Evolutionary conservation across 441 rosid genomes (phyloP), one percentile per base, ranked within the genome.

Genomic region (Gossypium schwendimanii): DNA sequence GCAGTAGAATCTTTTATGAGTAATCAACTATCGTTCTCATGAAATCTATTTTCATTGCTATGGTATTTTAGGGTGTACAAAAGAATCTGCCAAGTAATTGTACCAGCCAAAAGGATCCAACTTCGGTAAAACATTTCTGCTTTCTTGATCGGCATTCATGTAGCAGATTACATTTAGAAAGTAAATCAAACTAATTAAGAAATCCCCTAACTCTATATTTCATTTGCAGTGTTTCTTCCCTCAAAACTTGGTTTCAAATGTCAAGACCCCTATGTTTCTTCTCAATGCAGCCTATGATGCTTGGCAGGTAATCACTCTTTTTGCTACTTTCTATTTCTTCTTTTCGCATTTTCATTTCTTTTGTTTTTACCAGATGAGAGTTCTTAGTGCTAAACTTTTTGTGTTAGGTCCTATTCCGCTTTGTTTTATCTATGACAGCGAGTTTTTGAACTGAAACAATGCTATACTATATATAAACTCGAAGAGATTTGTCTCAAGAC

Each of bases 71-170:
- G 91, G 86, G 70, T 11, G 80, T 83, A 69, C 73, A 73, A 77
- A 85, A 85, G 82, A 84, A 76, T 75, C 85, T 89, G 63, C 89
- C 92, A 49, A 78, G 31, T 39, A 58, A 76, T 28, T 89, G 94
- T 64, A 83, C 84, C 44, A 72, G 78, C 79, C 83, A 58, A 63
- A 84, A 80, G 76, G 90, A 89, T 81, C 85, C 88, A 73, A 87
- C 89, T 70, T 88, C 87, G 74, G 91, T 89, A 86, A 31, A 71
- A 24, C 50, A 0, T 45, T 74, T 70, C 5, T 45, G n/a, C 50
- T 67, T 71, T 36, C 72, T 17, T 60, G 18, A 14, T 15, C 63
- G 26, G 60, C 72, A 18, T 60, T 31, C 26, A 23, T 28, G 69
- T 49, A 55, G 3, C 1, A 7, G 20, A 24, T 68, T 10, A 69